These are phyloP conservation scores for Coleophoma crateriformis DNA, from an alignment of 2,329 filamentous ascomycete species.

Conservation along the genomic window DNA sequence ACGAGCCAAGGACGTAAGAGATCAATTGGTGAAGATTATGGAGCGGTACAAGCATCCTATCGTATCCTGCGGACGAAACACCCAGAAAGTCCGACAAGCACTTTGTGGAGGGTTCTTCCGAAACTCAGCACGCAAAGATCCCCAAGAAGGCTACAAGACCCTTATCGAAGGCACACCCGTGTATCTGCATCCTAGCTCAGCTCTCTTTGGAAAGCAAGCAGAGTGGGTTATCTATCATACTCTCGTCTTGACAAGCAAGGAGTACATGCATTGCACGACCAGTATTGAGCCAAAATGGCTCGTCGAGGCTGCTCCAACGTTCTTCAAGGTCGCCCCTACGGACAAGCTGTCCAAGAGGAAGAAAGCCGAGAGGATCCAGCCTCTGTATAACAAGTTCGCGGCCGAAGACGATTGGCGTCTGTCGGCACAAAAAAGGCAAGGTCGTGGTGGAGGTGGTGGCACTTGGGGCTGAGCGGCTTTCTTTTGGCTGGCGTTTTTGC, in stretches of 20 bases:
- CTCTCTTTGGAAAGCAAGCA: constrained; percentile 89
- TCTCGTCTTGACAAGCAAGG: constrained; percentile 87
- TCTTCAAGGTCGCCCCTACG: constrained; percentile 93
- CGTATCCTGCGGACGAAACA: constrained; percentile 80
- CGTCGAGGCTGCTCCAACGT: constrained; percentile 94
- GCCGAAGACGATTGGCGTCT: constrained; percentile 94
- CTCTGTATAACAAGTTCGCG: constrained; percentile 87
- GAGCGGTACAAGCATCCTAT: constrained; percentile 80
- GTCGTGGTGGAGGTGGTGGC: constrained; percentile 80
- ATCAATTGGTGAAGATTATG: constrained; percentile 92
- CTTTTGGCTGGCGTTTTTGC: too few relatives aligned
- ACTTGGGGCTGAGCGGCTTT: constrained; percentile 68
- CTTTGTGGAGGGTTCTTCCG: constrained; percentile 94
- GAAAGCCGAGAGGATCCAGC: constrained; percentile 91
- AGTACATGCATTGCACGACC: constrained; percentile 96
- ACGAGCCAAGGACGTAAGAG: constrained; percentile 84
- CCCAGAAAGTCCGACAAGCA: constrained; percentile 79
- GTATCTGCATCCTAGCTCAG: constrained; percentile 86
- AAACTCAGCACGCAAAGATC: constrained; percentile 90
- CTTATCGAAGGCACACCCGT: constrained; percentile 92
- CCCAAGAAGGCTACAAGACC: constrained; percentile 95
- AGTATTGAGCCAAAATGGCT: constrained; percentile 91
- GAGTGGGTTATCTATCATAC: constrained; percentile 96
- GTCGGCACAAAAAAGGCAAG: constrained; percentile 79
- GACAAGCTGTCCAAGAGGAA: constrained; percentile 85